A percentile compares a stretch with the other conserved stretches of the same genome.
Evolutionary conservation across 2,329 filamentous ascomycete species (phyloP).

Genomic region (Cercospora sp.): DNA sequence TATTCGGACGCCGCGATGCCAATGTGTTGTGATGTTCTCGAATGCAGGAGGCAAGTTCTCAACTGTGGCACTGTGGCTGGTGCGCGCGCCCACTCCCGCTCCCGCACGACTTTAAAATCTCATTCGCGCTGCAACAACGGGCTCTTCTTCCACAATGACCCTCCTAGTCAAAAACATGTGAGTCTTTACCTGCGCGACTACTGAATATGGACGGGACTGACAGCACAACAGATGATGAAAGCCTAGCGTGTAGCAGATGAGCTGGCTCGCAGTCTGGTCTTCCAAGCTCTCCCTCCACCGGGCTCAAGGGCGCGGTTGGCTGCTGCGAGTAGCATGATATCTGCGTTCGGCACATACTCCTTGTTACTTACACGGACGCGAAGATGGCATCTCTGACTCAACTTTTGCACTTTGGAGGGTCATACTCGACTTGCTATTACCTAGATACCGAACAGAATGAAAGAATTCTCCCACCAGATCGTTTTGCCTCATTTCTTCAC

Average conservation of each 20-base stretch:
- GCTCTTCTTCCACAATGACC: slow-evolving; percentile 68
- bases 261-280: slow-evolving; percentile 64
- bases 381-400: slow-evolving; percentile 90
- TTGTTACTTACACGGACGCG: slow-evolving; percentile 98
- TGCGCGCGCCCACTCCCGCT: background rate
- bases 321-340: slow-evolving; percentile 80
- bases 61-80: background rate
- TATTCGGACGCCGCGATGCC: background rate
- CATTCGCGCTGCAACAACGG: slow-evolving; percentile 26
- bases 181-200: slow-evolving; percentile 46
- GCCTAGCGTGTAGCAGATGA: slow-evolving; percentile 95
- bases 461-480: background rate
- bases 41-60: background rate
- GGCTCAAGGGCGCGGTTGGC: slow-evolving; percentile 84
- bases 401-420: slow-evolving; percentile 24
- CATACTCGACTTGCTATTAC: background rate
- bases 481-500: slow-evolving; percentile 1
- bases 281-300: slow-evolving; percentile 78
- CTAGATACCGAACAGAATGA: slow-evolving; percentile 1
- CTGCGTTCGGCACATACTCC: slow-evolving; percentile 98
- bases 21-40: background rate
- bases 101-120: slow-evolving; percentile 11
- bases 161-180: slow-evolving; percentile 99
- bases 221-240: slow-evolving; percentile 87
- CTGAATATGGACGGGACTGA: slow-evolving; percentile 28